Evolutionary conservation across 116 monocot genomes (phyloP).

Genomic region (Phalaenopsis hybrid): DNA sequence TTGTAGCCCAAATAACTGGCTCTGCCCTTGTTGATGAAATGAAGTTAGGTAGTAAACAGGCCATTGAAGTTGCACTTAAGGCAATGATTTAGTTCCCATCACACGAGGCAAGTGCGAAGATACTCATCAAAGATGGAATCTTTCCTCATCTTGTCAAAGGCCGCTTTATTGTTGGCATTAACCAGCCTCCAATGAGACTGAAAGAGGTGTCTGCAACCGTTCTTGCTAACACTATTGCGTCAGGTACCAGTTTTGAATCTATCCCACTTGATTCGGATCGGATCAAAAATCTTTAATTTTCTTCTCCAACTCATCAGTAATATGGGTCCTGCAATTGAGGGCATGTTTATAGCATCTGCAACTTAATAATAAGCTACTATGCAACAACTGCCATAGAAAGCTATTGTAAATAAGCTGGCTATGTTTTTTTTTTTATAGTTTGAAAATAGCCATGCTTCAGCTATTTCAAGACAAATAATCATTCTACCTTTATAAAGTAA

Average conservation of each 20-base stretch:
- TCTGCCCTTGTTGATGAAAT: slow-evolving; percentile 56
- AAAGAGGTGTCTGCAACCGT: slow-evolving; percentile 79
- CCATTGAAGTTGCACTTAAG: slow-evolving; percentile 75
- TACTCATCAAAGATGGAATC: slow-evolving; percentile 59
- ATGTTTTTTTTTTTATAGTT: no score
- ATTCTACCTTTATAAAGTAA: no score
- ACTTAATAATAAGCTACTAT: no score
- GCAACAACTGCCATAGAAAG: no score
- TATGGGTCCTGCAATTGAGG: slow-evolving; percentile 85
- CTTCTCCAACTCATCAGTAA: slow-evolving; percentile 87
- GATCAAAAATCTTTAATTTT: slow-evolving; percentile 56
- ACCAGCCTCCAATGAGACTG: slow-evolving; percentile 57
- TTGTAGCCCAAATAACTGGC: slow-evolving; percentile 69
- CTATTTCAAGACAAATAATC: no score
- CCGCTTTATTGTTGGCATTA: slow-evolving; percentile 58
- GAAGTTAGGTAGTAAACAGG: slow-evolving; percentile 48
- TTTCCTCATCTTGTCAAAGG: slow-evolving; percentile 73
- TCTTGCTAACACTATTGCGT: slow-evolving; percentile 68
- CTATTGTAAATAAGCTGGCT: no score
- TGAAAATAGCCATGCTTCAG: no score
- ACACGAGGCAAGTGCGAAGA: slow-evolving; percentile 52
- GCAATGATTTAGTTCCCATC: slow-evolving; percentile 82
- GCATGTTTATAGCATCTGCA: slow-evolving; percentile 25
- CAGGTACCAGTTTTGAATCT: slow-evolving; percentile 45
- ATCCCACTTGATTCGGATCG: slow-evolving; percentile 38